A percentile compares a stretch with the other conserved stretches of the same genome.
phyloP scores from a whole-genome alignment of 2,329 filamentous ascomycete genomes.

The Microsporum canis region DNA sequence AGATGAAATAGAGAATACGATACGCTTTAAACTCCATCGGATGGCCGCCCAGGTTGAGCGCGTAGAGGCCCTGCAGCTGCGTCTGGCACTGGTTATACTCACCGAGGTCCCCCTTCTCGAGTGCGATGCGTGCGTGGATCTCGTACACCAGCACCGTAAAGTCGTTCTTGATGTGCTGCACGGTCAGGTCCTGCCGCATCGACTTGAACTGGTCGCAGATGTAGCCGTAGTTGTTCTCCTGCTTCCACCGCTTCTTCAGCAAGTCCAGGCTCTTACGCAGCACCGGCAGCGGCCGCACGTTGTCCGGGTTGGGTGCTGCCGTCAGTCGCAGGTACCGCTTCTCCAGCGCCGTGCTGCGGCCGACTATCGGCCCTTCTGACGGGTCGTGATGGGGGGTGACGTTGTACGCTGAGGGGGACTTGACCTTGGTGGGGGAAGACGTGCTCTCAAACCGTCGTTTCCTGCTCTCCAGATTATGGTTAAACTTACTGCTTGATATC shows the following conservation, averaged over 20 bases:
- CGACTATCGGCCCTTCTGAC: slow-evolving; percentile 60
- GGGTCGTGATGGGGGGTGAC: slow-evolving; percentile 24
- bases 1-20: slow-evolving; percentile 98
- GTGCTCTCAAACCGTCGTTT: slow-evolving; percentile 68
- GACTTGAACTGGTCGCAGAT: slow-evolving; percentile 99
- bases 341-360: slow-evolving; percentile 71
- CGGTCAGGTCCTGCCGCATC: slow-evolving; percentile 91
- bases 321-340: slow-evolving; percentile 94
- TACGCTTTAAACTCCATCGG: slow-evolving; percentile 96
- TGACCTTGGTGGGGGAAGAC: slow-evolving; percentile 27
- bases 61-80: slow-evolving; percentile 85
- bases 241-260: slow-evolving; percentile 87
- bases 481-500: slow-evolving; percentile 68
- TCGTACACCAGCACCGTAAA: slow-evolving; percentile 97
- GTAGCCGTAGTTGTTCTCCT: slow-evolving; percentile 88
- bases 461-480: slow-evolving; percentile 71
- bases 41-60: slow-evolving; percentile 74
- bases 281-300: slow-evolving; percentile 72
- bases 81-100: slow-evolving; percentile 99
- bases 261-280: slow-evolving; percentile 76
- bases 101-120: slow-evolving; percentile 98
- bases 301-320: slow-evolving; percentile 73
- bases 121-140: slow-evolving; percentile 89
- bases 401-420: slow-evolving; percentile 10
- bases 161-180: slow-evolving; percentile 91